Base-by-base conservation (phyloP, 768 basidiomycete species). In the Trametes villosa region DNA sequence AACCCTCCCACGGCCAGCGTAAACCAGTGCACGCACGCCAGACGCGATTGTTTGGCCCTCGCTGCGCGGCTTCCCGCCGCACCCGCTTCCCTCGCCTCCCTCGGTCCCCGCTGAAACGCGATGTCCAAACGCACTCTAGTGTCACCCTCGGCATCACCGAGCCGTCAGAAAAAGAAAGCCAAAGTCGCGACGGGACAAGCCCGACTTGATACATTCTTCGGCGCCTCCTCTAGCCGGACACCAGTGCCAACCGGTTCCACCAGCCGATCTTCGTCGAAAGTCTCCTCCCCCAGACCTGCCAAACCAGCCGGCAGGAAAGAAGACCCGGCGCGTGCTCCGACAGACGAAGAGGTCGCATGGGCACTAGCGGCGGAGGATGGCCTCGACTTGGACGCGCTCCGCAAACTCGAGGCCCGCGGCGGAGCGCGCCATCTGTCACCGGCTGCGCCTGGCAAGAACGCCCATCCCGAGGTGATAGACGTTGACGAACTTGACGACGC, bases 401-500 rank as follows among this genome's bases (percentile, higher is more conserved):
- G 57, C 22, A 60, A 59, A 44, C 63, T 68, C 41, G 68, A 67
- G 53, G 44, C 55, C 45, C 26, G 27, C 29, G n/a, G 30, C 36
- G 29, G 56, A 46, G 22, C 18, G 24, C 24, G 38, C 26, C 26
- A 51, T 30, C 40, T 42, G 57, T 38, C 52, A 30, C 2, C 57
- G 29, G n/a, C 31, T 15, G n/a, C 49, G 30, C 55, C 24, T 41
- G 30, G 24, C 4, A 24, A 48, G 36, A 24, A 50, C 44, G 34
- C 33, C 22, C 53, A 9, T 36, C 22, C 51, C 17, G 69, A 70
- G 54, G 67, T 75, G 51, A 76, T 74, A 65, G 72, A 75, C 62
- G 69, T 76, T n/a, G 75, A 76, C 65, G 63, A 68, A 36, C 51
- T 68, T 42, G 71, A 72, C 53, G 68, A 70, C 50, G 58, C 47